phyloP scores from a whole-genome alignment of 1,284 basidiomycete genomes.

The Sanghuangporus weigelae region DNA sequence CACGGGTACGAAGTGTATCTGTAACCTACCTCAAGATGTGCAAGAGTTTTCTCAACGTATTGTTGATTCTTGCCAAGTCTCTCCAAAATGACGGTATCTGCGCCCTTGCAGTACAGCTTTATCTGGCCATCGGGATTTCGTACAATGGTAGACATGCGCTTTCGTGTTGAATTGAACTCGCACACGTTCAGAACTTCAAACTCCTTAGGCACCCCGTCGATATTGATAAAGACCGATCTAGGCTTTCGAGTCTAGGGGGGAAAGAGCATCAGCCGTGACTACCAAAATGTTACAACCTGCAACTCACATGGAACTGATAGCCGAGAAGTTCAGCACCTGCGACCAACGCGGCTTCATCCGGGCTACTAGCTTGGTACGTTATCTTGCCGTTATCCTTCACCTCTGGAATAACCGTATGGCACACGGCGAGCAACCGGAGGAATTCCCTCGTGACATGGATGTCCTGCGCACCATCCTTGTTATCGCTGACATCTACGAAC shows the following conservation, averaged over 20 bases:
- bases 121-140: slow-evolving; percentile 86
- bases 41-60: slow-evolving; percentile 82
- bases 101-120: slow-evolving; percentile 95
- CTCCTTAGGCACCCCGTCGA: slow-evolving; percentile 70
- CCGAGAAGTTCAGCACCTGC: slow-evolving; percentile 90
- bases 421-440: slow-evolving; percentile 87
- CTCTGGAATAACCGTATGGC: slow-evolving; percentile 99
- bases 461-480: slow-evolving; percentile 39
- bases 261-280: slow-evolving; percentile 1
- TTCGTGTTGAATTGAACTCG: slow-evolving; percentile 98
- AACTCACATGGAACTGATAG: slow-evolving; percentile 86
- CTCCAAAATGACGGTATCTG: slow-evolving; percentile 95
- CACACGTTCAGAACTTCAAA: slow-evolving; percentile 95
- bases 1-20: slow-evolving; percentile 1
- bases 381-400: slow-evolving; percentile 74
- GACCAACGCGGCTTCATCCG: slow-evolving; percentile 96
- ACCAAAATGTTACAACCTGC: background rate
- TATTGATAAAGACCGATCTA: slow-evolving; percentile 86
- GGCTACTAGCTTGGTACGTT: slow-evolving; percentile 94
- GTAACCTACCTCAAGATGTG: slow-evolving; percentile 80
- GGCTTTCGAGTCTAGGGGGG: slow-evolving; percentile 84
- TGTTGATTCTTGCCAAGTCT: slow-evolving; percentile 78
- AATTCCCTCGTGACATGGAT: slow-evolving; percentile 77
- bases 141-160: slow-evolving; percentile 96
- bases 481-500: slow-evolving; percentile 44